These are phyloP conservation scores for Chloris gayana DNA, from an alignment of 176 grass and related monocot genomes.

Conservation along the genomic window DNA sequence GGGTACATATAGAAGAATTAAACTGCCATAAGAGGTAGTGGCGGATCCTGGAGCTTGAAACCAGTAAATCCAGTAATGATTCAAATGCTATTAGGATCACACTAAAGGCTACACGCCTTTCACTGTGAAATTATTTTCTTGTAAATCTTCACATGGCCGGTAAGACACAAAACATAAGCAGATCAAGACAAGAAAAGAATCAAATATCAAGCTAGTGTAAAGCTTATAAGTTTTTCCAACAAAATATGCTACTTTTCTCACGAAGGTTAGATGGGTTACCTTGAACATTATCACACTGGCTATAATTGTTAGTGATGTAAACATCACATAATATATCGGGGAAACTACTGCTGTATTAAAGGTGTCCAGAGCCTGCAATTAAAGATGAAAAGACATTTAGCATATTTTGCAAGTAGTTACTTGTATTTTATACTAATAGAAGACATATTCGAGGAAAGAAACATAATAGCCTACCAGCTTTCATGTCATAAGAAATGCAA, in stretches of 20 bases:
- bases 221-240: not conserved
- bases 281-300: slow-evolving; percentile 92
- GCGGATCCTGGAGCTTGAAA: not conserved
- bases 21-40: no score
- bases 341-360: slow-evolving; percentile 91
- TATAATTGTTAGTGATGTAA: slow-evolving; percentile 86
- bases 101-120: slow-evolving; percentile 7
- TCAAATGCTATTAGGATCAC: slow-evolving; percentile 4
- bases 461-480: slow-evolving; percentile 31
- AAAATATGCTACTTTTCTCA: slow-evolving; percentile 22
- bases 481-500: slow-evolving; percentile 2
- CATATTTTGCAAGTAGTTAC: slow-evolving; percentile 12
- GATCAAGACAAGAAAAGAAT: slow-evolving; percentile 30
- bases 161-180: slow-evolving; percentile 15
- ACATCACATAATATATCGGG: slow-evolving; percentile 93
- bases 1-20: slow-evolving; percentile 47
- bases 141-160: slow-evolving; percentile 1
- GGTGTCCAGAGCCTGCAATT: slow-evolving; percentile 75
- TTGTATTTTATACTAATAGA: slow-evolving; percentile 2
- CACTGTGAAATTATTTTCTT: slow-evolving; percentile 34
- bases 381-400: slow-evolving; percentile 29
- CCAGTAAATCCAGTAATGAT: not conserved
- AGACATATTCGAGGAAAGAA: not conserved
- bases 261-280: slow-evolving; percentile 42
- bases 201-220: not conserved